Evolutionary conservation across 1,139 yeast species (phyloP).

Genomic region (Diutina rugosa): DNA sequence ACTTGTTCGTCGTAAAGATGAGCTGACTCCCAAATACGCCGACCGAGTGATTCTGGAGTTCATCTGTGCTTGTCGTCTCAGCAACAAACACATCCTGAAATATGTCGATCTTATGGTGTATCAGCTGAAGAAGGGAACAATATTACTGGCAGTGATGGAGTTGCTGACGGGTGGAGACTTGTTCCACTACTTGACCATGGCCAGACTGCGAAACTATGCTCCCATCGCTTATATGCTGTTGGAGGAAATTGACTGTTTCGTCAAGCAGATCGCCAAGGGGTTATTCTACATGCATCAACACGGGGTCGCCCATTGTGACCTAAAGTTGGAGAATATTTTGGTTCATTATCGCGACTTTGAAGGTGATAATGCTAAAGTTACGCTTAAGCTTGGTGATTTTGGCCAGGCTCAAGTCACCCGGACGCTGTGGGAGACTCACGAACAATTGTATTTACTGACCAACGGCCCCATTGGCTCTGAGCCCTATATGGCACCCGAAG

Average conservation of each 20-base stretch:
- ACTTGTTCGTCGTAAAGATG: conserved; percentile 29
- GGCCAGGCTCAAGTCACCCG: conserved; percentile 70
- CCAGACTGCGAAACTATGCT: conserved; percentile 4
- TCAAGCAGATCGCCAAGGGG: conserved; percentile 56
- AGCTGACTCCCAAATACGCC: conserved; percentile 45
- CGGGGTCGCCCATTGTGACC: conserved; percentile 69
- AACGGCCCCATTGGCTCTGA: conserved; percentile 63
- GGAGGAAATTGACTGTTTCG: conserved; percentile 52
- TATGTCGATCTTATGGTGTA: conserved; percentile 50
- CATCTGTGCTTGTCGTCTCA: conserved; percentile 56
- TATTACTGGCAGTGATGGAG: conserved; percentile 44
- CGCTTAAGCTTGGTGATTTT: conserved; percentile 51
- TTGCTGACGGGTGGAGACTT: conserved; percentile 67
- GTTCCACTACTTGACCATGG: conserved; percentile 17
- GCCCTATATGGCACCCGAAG: conserved; percentile 68
- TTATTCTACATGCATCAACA: conserved; percentile 55
- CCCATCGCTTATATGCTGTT: conserved; percentile 8
- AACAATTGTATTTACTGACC: conserved; percentile 36
- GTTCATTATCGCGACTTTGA: conserved; percentile 10
- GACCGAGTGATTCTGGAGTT: conserved; percentile 68
- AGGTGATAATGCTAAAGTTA: conserved; percentile 16
- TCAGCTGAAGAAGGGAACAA: neutral
- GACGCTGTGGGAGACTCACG: conserved; percentile 45
- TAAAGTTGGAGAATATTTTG: conserved; percentile 54
- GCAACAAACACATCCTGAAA: conserved; percentile 56